These are phyloP conservation scores for Talaromyces sp. DNA, from an alignment of 2,329 filamentous ascomycete genomes.

Conservation along the genomic window DNA sequence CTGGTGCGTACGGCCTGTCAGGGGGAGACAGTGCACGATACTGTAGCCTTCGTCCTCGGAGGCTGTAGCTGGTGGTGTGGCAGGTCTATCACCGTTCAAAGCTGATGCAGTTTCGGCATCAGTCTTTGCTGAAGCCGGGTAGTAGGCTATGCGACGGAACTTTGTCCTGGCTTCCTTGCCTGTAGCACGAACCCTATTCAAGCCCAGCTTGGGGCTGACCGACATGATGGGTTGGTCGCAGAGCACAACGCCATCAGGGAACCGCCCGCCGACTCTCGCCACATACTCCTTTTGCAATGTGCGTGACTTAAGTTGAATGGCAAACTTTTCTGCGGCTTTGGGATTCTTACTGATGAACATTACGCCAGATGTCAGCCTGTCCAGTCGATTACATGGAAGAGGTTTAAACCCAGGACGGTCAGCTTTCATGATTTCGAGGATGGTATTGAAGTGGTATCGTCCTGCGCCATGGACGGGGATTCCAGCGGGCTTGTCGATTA, in stretches of 20 bases:
- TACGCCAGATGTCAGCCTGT: constrained; percentile 88
- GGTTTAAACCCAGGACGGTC: constrained; percentile 63
- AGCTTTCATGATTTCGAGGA: constrained; percentile 87
- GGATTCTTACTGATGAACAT: constrained; percentile 96
- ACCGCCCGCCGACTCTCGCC: constrained; percentile 83
- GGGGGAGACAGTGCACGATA: constrained; percentile 86
- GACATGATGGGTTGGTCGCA: constrained; percentile 92
- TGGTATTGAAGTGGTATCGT: constrained; percentile 91
- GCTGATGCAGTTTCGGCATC: constrained; percentile 24
- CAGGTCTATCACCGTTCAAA: constrained; percentile 23
- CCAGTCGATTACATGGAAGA: constrained; percentile 83
- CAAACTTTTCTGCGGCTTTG: constrained; percentile 72
- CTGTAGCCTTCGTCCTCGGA: constrained; percentile 72
- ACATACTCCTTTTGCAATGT: constrained; percentile 95
- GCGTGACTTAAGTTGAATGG: constrained; percentile 70
- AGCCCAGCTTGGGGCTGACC: constrained; percentile 89
- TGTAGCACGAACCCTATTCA: constrained; percentile 91
- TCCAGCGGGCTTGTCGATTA: constrained; percentile 94
- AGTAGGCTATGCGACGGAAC: constrained; percentile 90
- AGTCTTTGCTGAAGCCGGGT: constrained; percentile 56
- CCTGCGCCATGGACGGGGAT: constrained; percentile 94
- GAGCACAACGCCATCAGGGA: constrained; percentile 84
- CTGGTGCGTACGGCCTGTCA: constrained; percentile 93
- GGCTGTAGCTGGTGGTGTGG: constrained; percentile 32
- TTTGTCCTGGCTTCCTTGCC: constrained; percentile 88